Evolutionary conservation across 2,329 filamentous ascomycete species (phyloP).

Genomic region (Arachnomyces sp.): DNA sequence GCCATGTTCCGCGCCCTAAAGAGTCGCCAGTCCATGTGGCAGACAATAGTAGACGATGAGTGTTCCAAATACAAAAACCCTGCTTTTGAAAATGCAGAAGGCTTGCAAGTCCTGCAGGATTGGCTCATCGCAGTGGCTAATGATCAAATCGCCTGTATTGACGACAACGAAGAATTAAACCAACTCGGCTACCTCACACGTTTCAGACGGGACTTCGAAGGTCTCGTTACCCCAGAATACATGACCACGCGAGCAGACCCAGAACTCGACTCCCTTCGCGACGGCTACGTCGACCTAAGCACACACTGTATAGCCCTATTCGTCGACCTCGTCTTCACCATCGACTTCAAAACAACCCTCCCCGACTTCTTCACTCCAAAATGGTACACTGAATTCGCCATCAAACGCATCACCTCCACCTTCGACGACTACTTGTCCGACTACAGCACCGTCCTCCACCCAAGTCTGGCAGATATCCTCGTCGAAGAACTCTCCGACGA

Average conservation of each 20-base stretch:
- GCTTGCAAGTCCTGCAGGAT: slow-evolving; percentile 67
- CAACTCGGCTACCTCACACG: slow-evolving; percentile 75
- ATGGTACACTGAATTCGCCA: slow-evolving; percentile 81
- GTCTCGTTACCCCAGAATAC: slow-evolving; percentile 73
- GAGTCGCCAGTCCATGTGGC: slow-evolving; percentile 75
- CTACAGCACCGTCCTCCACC: slow-evolving; percentile 76
- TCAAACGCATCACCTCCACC: slow-evolving; percentile 90
- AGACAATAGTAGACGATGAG: slow-evolving; percentile 82
- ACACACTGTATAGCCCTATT: slow-evolving; percentile 89
- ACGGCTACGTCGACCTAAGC: slow-evolving; percentile 90
- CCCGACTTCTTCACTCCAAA: slow-evolving; percentile 81
- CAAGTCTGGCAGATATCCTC: slow-evolving; percentile 81
- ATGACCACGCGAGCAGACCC: slow-evolving; percentile 61
- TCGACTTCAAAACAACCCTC: slow-evolving; percentile 80
- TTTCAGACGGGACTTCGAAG: slow-evolving; percentile 76
- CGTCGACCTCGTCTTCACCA: slow-evolving; percentile 75
- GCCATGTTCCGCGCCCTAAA: slow-evolving; percentile 89
- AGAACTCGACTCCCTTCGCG: slow-evolving; percentile 68
- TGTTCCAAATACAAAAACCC: slow-evolving; percentile 60
- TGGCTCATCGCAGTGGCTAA: slow-evolving; percentile 97
- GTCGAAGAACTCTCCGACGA: slow-evolving; percentile 90
- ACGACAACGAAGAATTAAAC: slow-evolving; percentile 66
- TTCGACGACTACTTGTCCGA: slow-evolving; percentile 92
- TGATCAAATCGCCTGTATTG: slow-evolving; percentile 96
- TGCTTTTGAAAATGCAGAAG: slow-evolving; percentile 49